Evolutionary conservation across 768 basidiomycete genomes (phyloP), one percentile per base, ranked within the genome.

Genomic region (Lentinula aciculospora): DNA sequence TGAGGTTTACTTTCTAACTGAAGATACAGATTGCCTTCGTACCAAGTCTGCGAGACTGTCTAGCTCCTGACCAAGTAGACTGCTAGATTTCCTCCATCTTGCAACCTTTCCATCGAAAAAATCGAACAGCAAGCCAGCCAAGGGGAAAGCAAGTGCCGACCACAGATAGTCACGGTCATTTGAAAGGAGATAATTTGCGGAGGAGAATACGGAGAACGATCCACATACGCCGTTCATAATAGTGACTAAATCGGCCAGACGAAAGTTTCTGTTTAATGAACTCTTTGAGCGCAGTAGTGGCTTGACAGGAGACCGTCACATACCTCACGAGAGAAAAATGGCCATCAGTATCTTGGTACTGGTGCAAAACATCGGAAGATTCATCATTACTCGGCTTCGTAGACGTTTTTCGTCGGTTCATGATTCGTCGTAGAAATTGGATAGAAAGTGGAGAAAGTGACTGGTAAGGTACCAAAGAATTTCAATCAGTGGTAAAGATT

Each of bases 171-270:
- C 83, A 60, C 82, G 80, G 68, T 95, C 89, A 60, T 88, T 83
- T 23, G 87, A 86, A 42, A 86, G 57, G 64, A 98, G 82, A 77
- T 95, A 99, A 53, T 85, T 85, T 46, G 92, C 94, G 5, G 92
- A 94, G 36, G 88, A 91, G 72, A 98, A 94, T 68, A 99, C 83
- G 27, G 94, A 98, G 65, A 96, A 88, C 17, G 91, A 90, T 58
- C 97, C 97, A 74, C 97, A 99, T 71, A 98, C 89, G 45, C 97
- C 97, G 69, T 99, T 99, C 88, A 95, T 94, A 62, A 99, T 94
- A 34, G 97, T 99, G 65, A 99, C 94, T 53, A 97, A 81, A 76
- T 99, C 97, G 63, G 97, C 97, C 27, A 98, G 83, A 54, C 95
- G 92, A 69, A 99, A 99, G 72, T 98, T 98, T 65, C 97, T 97